Percentiles rank a stretch among this genome's conserved stretches.
These are phyloP conservation scores for Scenedesmus sp. DNA, from an alignment of 163 green algal genomes.

Conservation along the genomic window DNA sequence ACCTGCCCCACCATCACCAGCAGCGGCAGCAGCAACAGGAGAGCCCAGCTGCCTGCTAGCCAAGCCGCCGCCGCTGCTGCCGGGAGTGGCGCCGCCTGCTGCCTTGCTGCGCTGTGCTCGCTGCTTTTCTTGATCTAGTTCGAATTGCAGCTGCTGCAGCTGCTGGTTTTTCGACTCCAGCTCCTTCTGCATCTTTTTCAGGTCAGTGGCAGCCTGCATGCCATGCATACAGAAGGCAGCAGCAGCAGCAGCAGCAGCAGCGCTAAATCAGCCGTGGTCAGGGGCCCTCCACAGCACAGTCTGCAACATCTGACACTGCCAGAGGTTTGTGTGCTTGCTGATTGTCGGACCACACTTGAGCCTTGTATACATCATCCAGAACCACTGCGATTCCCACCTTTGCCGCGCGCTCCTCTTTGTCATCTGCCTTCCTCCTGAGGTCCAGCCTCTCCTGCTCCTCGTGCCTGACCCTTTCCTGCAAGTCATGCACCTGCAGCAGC, in stretches of 20 bases:
- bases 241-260: not conserved
- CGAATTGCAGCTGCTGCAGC: conserved; percentile 36
- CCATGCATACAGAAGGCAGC: not conserved
- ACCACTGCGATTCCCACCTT: not conserved
- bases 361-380: not conserved
- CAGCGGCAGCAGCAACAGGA: not conserved
- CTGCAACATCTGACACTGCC: not conserved
- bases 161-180: conserved; percentile 8
- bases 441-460: conserved; percentile 28
- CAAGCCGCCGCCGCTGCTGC: not conserved
- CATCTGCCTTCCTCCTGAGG: not conserved
- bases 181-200: conserved; percentile 29
- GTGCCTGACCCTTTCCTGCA: not conserved
- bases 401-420: conserved; percentile 26
- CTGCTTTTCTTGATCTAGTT: conserved; percentile 44
- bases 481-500: conserved; percentile 12
- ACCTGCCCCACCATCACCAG: not conserved
- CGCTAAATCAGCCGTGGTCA: too few relatives aligned
- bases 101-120: conserved; percentile 13
- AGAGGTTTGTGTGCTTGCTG: too few relatives aligned
- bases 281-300: not conserved
- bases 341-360: not conserved
- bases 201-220: not conserved
- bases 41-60: not conserved
- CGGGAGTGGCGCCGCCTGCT: not conserved